phyloP scores from a whole-genome alignment of 805 yeast genomes.

The Hanseniaspora lachancei region DNA sequence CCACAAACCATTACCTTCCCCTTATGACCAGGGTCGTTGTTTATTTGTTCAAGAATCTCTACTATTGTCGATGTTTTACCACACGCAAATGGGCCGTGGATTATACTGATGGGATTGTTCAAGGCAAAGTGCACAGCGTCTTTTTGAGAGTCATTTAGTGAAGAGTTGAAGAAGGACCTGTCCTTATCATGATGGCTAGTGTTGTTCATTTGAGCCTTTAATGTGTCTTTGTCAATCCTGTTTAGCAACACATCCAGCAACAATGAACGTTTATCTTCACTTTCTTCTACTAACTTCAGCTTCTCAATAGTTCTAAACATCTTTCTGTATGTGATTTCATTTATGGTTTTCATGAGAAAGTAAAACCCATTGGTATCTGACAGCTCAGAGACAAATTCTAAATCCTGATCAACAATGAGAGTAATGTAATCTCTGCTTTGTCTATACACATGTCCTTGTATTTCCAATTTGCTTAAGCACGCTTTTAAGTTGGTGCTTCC shows the following conservation, averaged over 20 bases:
- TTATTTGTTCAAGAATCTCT: conserved; percentile 65
- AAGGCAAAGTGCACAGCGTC: conserved; percentile 59
- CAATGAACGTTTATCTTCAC: conserved; percentile 24
- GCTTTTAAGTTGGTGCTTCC: conserved; percentile 17
- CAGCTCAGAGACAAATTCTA: conserved; percentile 44
- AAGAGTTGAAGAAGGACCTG: conserved; percentile 16
- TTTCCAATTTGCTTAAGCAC: conserved; percentile 20
- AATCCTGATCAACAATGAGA: conserved; percentile 48
- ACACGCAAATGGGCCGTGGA: conserved; percentile 73
- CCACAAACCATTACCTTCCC: conserved; percentile 75
- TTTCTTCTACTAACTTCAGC: conserved; percentile 36
- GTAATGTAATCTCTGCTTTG: conserved; percentile 36
- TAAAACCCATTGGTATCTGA: conserved; percentile 9
- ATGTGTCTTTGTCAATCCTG: conserved; percentile 16
- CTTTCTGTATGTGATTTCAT: conserved; percentile 59
- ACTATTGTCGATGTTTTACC: conserved; percentile 75
- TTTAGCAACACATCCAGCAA: conserved; percentile 36
- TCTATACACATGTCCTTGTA: conserved; percentile 58
- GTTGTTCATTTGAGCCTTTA: not conserved
- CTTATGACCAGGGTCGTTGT: conserved; percentile 27
- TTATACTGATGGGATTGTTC: conserved; percentile 42
- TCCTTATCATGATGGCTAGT: not conserved
- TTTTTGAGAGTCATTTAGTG: conserved; percentile 52
- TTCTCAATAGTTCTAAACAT: conserved; percentile 69
- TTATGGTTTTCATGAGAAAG: conserved; percentile 35